Base-by-base conservation (phyloP, 2,329 filamentous ascomycete genomes). In the Colletotrichum siamense region DNA sequence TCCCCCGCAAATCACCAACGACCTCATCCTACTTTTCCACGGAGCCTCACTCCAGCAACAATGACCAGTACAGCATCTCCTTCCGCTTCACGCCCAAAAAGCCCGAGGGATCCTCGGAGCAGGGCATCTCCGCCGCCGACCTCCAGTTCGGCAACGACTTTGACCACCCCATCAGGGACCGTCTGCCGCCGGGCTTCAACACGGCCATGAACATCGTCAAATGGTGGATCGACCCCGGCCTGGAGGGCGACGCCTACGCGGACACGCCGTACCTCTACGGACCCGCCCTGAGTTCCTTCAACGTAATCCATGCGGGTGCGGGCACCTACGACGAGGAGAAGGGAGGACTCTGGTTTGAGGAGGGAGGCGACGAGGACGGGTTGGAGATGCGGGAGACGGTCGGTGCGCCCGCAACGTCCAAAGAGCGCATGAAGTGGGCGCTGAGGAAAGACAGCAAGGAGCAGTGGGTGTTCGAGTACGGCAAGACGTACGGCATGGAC, bases 71-170 rank as follows among this genome's bases (percentile, higher is more conserved):
- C 88, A 95, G 93, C 80, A 95, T 99, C 80, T 90, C 92, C 36
- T 94, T 98, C 82, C 90, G 91, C 62, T 95, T 98, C 84, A 92
- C 91, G 1, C 95, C 94, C n/a, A 95, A 94, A 80, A 82, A 81
- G 66, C 82, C 81, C 12, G 69, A 61, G 76, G 24, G 49, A 49
- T 36, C 62, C 75, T 59, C 4, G 76, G 78, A 7, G 32, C 75
- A 85, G 85, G 89, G 90, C 44, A 92, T 98, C 73, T 88, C 89
- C 5, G 95, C 92, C 61, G 85, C 91, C 30, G 93, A 98, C 77
- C 88, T 99, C 4, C 92, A 98, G 70, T 98, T 98, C 80, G 97
- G 96, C 57, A 99, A 99, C 84, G 96, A 98, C 87, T 98, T 99
- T 83, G 96, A 98, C 82, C 92, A 94, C 67, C 95, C 97, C 0